Conservation (phyloP, 2,329 filamentous ascomycete genomes). For the Pseudogymnoascus sp. region DNA sequence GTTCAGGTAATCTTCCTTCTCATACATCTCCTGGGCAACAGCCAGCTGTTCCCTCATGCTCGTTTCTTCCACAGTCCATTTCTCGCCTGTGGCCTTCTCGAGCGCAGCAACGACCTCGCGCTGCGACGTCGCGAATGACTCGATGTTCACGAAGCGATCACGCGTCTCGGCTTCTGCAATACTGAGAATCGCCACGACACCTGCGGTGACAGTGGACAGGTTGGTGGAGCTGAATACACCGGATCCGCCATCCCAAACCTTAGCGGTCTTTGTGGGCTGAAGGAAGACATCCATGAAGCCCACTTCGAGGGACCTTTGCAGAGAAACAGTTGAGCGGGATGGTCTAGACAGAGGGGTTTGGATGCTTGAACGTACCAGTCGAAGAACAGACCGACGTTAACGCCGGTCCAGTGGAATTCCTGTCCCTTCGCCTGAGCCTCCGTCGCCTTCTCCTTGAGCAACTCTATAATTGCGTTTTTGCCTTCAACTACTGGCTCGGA, state of each 20-base stretch:
- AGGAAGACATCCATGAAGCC: background rate
- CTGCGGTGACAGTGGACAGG: constrained; percentile 26
- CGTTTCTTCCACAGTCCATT: constrained; percentile 24
- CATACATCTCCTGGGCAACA: background rate
- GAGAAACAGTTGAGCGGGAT: background rate
- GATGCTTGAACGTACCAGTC: constrained; percentile 16
- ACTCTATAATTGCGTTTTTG: constrained; percentile 31
- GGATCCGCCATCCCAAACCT: constrained; percentile 28
- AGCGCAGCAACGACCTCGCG: constrained; percentile 28
- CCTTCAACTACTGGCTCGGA: constrained; percentile 25
- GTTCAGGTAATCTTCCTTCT: background rate
- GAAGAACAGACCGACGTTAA: constrained; percentile 22
- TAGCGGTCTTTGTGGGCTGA: constrained; percentile 21
- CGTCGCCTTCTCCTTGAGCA: constrained; percentile 22
- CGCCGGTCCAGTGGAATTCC: constrained; percentile 28
- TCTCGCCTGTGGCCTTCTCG: constrained; percentile 25
- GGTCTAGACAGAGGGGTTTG: background rate
- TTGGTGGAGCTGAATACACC: constrained; percentile 26
- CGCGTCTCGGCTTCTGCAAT: constrained; percentile 26
- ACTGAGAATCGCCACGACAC: constrained; percentile 27
- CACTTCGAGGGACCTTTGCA: background rate
- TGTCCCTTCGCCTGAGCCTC: background rate
- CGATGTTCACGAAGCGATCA: constrained; percentile 28
- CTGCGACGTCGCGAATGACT: constrained; percentile 29
- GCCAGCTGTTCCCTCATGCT: constrained; percentile 16